These are phyloP conservation scores for Leishmania gerbilli DNA, from an alignment of 208 protist genomes.

Conservation along the genomic window DNA sequence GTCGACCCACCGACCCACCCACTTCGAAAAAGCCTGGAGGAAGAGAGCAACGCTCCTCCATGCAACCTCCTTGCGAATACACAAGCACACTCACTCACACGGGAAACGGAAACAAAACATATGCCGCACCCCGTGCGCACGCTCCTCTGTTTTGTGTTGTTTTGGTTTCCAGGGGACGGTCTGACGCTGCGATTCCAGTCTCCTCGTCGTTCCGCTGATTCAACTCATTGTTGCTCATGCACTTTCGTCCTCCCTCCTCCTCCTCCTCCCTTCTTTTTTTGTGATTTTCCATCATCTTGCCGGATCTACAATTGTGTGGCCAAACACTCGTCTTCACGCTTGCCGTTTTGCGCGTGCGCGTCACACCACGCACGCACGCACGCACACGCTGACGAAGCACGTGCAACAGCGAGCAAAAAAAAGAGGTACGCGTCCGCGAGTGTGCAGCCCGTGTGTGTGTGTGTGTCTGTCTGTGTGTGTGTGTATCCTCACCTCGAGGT, in stretches of 20 bases:
- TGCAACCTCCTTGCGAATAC: background rate
- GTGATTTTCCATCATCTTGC: background rate
- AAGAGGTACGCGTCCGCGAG: background rate
- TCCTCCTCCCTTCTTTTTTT: background rate
- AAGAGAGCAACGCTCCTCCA: background rate
- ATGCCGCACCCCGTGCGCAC: background rate
- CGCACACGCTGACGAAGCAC: background rate
- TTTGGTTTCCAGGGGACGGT: background rate
- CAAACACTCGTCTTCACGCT: background rate
- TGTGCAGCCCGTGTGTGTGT: background rate
- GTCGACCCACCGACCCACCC: background rate
- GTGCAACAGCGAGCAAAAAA: background rate
- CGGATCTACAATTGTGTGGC: background rate
- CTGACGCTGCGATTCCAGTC: background rate
- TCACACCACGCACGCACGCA: background rate
- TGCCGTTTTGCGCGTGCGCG: background rate
- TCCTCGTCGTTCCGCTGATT: slow-evolving; percentile 2
- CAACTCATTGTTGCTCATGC: background rate
- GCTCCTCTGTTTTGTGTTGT: background rate
- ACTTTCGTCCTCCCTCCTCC: background rate
- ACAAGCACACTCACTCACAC: background rate
- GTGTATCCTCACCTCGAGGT: background rate
- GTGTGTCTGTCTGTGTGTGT: background rate
- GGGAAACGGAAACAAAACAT: background rate
- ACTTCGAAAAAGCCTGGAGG: background rate